Base-by-base conservation (phyloP, 176 grass and related monocot genomes). In the Urochloa ruziziensis region DNA sequence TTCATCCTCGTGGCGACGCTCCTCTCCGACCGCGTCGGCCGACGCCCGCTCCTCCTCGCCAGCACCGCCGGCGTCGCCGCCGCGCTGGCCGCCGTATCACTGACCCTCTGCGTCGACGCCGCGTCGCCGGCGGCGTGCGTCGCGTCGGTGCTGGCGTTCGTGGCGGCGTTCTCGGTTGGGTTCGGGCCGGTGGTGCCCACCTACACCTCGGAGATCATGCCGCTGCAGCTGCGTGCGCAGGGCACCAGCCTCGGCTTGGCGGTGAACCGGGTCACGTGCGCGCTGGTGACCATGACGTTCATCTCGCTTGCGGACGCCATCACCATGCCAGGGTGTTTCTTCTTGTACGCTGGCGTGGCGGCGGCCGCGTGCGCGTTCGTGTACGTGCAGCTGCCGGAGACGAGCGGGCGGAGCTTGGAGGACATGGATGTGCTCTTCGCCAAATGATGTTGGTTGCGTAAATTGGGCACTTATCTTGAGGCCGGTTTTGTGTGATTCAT, bases 301-400 rank as follows among this genome's bases (percentile, higher is more conserved):
- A 85, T 91, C 40, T 88, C 89, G 1, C 80, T 91, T 33, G 86
- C 82, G 42, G 80, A 70, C 48, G 32, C 47, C 36, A 84, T 91
- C 77, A 80, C 80, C 59, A 91, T 91, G 57, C 65, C 84, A 0
- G 85, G 89, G 17, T 87, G 80, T 76, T 91, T 91, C 81, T 77
- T 87, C 37, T 12, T 91, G 21, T 88, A 88, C 78, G 80, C 48
- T 0, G 18, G 29, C 5, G 4, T 16, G 29, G 48, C 46, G 2
- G 70, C 4, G 0, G 70, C 70, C 0, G 25, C 70, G 43, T 51
- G 5, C 8, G 70, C 10, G 18, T 74, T 74, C 47, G 28, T 74
- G 2, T 23, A 74, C 29, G 11, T 34, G 4, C 1, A 0, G 70
- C 28, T 74, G 70, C 70, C 70, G 18, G 70, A 73, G 46, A 73